Conservation (phyloP, 805 yeast species). For the Starmerella stellata region DNA sequence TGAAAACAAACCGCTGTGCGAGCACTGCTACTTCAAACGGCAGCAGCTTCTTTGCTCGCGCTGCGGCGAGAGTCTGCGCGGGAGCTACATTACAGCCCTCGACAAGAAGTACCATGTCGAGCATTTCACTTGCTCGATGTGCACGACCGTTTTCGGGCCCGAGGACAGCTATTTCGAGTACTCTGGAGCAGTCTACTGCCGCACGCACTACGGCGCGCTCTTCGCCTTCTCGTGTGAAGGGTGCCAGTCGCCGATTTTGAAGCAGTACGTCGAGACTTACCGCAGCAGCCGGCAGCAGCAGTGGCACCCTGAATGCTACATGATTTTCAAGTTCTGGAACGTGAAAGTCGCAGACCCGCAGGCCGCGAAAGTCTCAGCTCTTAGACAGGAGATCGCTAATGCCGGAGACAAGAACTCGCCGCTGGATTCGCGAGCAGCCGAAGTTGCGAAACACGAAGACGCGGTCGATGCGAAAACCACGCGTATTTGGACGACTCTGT, state of each 20-base stretch:
- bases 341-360: conserved; percentile 39
- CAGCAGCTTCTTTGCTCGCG: conserved; percentile 69
- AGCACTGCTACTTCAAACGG: conserved; percentile 75
- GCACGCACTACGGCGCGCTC: conserved; percentile 71
- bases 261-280: conserved; percentile 82
- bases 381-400: conserved; percentile 5
- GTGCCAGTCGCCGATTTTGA: conserved; percentile 74
- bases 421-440: conserved; percentile 10
- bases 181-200: conserved; percentile 67
- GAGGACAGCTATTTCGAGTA: conserved; percentile 88
- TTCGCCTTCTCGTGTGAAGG: conserved; percentile 87
- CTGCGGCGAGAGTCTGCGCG: conserved; percentile 72
- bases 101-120: conserved; percentile 86
- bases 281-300: conserved; percentile 83
- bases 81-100: conserved; percentile 84
- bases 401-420: conserved; percentile 3
- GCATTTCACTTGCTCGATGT: conserved; percentile 81
- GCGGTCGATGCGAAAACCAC: conserved; percentile 41
- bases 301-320: conserved; percentile 99
- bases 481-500: conserved; percentile 69
- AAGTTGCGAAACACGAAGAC: conserved; percentile 31
- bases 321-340: conserved; percentile 95
- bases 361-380: conserved; percentile 3
- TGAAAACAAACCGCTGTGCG: conserved; percentile 57
- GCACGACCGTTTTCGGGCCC: conserved; percentile 69